Evolutionary conservation across 768 basidiomycete species (phyloP), one percentile per base, ranked within the genome.

Genomic region (Artomyces pyxidatus): DNA sequence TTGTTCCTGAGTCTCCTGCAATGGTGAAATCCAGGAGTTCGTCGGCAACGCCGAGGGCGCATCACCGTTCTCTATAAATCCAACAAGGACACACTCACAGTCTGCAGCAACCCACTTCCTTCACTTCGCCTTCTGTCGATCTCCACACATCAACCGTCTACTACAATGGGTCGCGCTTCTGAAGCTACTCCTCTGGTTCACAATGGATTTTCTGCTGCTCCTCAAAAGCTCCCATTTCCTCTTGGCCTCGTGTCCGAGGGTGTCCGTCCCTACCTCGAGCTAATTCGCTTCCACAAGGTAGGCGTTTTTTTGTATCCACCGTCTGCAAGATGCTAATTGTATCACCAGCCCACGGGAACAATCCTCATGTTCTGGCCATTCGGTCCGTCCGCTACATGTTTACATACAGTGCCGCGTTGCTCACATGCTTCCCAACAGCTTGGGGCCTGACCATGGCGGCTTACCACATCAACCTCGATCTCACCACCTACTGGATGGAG

Each of bases 371-470:
- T 49, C 42, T 49, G 48, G 48, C 48, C 48, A 19, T 49, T 43
- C 42, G 42, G 48, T 49, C 32, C 16, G 48, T 32, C 21, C 32
- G 30, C 25, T 43, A 50, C 51, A 46, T 5, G 7, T 21, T 6
- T 29, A 5, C 19, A 21, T 22, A 6, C 37, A 6, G 0, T 17
- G 16, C n/a, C 29, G 27, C 5, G 17, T 37, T 47, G 17, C 45
- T 14, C 6, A 12, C 8, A 46, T 27, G 9, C 25, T 8, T 27
- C 21, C 28, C 45, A 29, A 21, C 28, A 60, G 59, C 52, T 4
- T 60, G 59, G 59, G 54, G 50, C 12, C 26, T 60, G 21, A 54
- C 53, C 4, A 50, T 60, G 57, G 50, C 48, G 11, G 59, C 59
- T 7, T 56, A 51, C 27, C 25, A 45, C 10, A 47, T 41, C 21